Evolutionary conservation across 805 yeast genomes (phyloP).

Genomic region (Huiozyma naganishii): DNA sequence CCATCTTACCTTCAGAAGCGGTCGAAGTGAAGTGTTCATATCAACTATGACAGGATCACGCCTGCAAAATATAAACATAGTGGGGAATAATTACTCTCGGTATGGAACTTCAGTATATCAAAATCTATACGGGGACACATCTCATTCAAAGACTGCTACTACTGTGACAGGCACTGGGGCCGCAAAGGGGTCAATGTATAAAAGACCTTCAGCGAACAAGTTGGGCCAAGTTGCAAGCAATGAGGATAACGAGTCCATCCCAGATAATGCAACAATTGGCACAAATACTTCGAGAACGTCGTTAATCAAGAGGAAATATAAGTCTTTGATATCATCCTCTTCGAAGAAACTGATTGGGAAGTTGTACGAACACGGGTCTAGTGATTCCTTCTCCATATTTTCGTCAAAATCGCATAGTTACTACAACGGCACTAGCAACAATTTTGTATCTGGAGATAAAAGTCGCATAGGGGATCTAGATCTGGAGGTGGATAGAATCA

Average conservation of each 20-base stretch:
- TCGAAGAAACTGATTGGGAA: constrained; percentile 24
- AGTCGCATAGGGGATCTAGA: background rate
- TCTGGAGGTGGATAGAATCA: constrained; percentile 1
- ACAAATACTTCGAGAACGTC: constrained; percentile 9
- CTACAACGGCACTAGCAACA: background rate
- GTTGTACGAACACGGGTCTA: constrained; percentile 24
- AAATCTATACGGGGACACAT: constrained; percentile 11
- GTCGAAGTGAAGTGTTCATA: too few relatives aligned
- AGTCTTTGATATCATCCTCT: constrained; percentile 15
- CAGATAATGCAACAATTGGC: constrained; percentile 6
- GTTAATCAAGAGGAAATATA: constrained; percentile 17
- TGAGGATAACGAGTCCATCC: constrained; percentile 1
- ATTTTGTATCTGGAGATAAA: background rate
- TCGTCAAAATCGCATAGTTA: constrained; percentile 17
- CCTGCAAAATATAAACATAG: constrained; percentile 20
- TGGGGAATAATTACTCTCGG: constrained; percentile 28
- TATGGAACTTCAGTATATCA: constrained; percentile 31
- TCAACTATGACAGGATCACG: too few relatives aligned
- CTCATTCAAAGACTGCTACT: background rate
- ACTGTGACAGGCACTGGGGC: too few relatives aligned
- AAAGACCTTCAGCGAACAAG: constrained; percentile 3
- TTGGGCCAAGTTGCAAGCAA: constrained; percentile 1
- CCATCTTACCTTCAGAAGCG: too few relatives aligned
- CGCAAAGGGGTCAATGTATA: too few relatives aligned
- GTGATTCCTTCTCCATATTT: constrained; percentile 24